phyloP scores from a whole-genome alignment of 2,329 filamentous ascomycete genomes.

The Xylaria sp. region DNA sequence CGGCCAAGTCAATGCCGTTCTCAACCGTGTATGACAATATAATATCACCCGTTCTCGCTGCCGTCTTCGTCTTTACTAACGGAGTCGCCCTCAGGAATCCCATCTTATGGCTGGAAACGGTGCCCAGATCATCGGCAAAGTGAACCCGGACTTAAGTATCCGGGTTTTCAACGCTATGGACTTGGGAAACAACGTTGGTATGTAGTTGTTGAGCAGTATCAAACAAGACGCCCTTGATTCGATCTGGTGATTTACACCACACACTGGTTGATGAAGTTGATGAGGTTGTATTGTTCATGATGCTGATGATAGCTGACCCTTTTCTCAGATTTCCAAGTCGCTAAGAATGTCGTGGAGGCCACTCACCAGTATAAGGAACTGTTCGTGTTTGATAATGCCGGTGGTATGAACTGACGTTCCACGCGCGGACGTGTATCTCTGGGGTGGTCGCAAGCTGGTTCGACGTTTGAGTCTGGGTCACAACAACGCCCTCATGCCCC shows the following conservation, averaged over 20 bases:
- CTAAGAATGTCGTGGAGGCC: slow-evolving; percentile 74
- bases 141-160: slow-evolving; percentile 66
- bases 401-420: slow-evolving; percentile 33
- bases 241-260: neutral
- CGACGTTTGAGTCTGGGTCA: slow-evolving; percentile 20
- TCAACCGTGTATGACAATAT: slow-evolving; percentile 57
- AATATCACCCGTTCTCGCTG: neutral
- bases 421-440: slow-evolving; percentile 35
- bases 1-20: slow-evolving; percentile 65
- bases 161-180: slow-evolving; percentile 66
- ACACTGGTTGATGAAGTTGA: neutral
- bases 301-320: neutral
- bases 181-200: slow-evolving; percentile 64
- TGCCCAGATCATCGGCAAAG: slow-evolving; percentile 74
- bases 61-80: slow-evolving; percentile 3
- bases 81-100: slow-evolving; percentile 51
- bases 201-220: slow-evolving; percentile 31
- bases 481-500: slow-evolving; percentile 14
- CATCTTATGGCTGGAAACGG: slow-evolving; percentile 65
- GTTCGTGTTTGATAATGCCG: slow-evolving; percentile 58
- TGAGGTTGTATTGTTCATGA: neutral
- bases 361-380: slow-evolving; percentile 77
- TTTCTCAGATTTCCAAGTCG: slow-evolving; percentile 64
- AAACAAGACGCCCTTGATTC: neutral
- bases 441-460: slow-evolving; percentile 35